Evolutionary conservation across 2,329 filamentous ascomycete species (phyloP).

Genomic region (Cryphonectria nitschkei): DNA sequence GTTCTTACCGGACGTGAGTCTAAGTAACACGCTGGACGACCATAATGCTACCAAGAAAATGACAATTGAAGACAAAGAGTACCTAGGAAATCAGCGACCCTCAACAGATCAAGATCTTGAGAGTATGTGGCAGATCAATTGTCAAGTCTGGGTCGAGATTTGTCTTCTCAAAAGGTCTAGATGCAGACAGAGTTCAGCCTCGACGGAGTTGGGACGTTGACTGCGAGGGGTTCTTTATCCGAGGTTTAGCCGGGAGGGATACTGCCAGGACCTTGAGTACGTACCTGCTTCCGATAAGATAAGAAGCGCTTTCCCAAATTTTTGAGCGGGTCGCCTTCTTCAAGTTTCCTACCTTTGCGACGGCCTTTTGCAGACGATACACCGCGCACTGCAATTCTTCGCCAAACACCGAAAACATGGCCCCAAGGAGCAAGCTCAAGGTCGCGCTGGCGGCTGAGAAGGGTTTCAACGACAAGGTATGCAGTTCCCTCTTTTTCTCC

Average conservation of each 20-base stretch:
- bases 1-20: background rate
- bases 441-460: constrained; percentile 60
- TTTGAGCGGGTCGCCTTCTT: constrained; percentile 27
- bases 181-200: background rate
- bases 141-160: background rate
- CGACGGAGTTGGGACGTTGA: background rate
- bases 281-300: constrained; percentile 22
- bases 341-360: constrained; percentile 16
- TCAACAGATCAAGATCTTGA: background rate
- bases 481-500: background rate
- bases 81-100: too few relatives aligned
- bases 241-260: background rate
- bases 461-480: constrained; percentile 47
- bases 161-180: background rate
- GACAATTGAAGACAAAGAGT: background rate
- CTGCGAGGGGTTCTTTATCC: background rate
- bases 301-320: constrained; percentile 24
- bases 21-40: background rate
- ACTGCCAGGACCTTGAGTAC: background rate
- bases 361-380: constrained; percentile 6
- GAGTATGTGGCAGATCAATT: background rate
- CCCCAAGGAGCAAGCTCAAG: constrained; percentile 50
- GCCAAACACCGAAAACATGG: constrained; percentile 20
- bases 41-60: background rate
- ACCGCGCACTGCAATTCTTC: background rate